Conservation (phyloP, 73 alveolate genomes). For the Uronychia setigera region DNA sequence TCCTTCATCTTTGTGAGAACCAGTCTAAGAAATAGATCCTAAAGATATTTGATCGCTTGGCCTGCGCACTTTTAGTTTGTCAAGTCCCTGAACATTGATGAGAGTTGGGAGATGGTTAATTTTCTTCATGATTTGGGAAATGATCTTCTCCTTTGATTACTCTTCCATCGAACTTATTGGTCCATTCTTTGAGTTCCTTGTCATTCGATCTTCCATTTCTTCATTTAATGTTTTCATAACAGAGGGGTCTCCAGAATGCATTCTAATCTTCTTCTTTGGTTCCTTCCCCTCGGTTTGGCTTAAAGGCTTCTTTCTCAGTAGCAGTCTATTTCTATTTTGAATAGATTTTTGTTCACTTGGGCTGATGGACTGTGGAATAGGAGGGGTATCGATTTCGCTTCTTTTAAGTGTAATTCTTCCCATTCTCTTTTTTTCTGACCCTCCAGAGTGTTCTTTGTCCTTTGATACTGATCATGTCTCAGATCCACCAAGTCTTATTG, state of each 20-base stretch:
- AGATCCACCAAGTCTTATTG: neutral
- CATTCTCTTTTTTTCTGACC: neutral
- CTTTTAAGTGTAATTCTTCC: neutral
- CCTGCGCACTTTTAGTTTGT: neutral
- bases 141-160: neutral
- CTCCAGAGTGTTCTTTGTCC: neutral
- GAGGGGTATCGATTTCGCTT: neutral
- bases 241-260: neutral
- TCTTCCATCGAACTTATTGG: neutral
- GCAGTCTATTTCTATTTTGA: too few relatives aligned
- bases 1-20: too few relatives aligned
- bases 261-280: neutral
- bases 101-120: neutral
- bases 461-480: neutral
- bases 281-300: constrained; percentile 1
- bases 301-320: too few relatives aligned
- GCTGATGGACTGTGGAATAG: neutral
- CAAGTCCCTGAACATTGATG: neutral
- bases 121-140: neutral
- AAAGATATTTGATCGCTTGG: neutral
- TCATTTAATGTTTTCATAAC: neutral
- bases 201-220: neutral
- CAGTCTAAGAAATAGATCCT: neutral
- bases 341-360: too few relatives aligned
- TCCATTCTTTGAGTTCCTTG: neutral